Evolutionary conservation across 2,329 filamentous ascomycete species (phyloP).

Genomic region (Fusarium abutilonis): DNA sequence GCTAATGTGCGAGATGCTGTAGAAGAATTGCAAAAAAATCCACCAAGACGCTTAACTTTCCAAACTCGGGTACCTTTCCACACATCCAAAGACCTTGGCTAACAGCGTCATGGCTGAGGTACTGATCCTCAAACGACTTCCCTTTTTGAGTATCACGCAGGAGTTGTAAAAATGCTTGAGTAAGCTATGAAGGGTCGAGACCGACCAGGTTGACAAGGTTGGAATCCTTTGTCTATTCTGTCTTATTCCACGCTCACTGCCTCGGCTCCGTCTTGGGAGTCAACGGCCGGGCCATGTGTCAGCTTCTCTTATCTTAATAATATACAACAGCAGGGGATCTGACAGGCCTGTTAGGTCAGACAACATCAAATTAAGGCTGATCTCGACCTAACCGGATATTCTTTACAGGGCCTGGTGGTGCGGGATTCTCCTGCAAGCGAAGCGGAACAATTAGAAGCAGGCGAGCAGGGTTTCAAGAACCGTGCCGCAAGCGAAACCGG

Average conservation of each 20-base stretch:
- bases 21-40: conserved; percentile 9
- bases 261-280: conserved; percentile 13
- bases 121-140: conserved; percentile 4
- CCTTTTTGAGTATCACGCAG: conserved; percentile 16
- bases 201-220: conserved; percentile 30
- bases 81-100: conserved; percentile 1
- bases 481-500: conserved; percentile 26
- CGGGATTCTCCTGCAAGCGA: background rate
- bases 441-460: conserved; percentile 10
- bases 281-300: conserved; percentile 18
- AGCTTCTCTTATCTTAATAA: conserved; percentile 7
- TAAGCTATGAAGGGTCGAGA: conserved; percentile 12
- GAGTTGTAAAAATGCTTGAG: conserved; percentile 13
- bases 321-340: background rate
- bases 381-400: background rate
- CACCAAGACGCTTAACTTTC: background rate
- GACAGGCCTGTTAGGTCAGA: background rate
- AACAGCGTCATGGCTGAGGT: conserved; percentile 2
- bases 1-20: conserved; percentile 10
- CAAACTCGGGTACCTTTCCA: conserved; percentile 1
- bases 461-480: conserved; percentile 22
- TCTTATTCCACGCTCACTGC: conserved; percentile 14
- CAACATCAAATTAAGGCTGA: background rate
- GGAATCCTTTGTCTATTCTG: conserved; percentile 17
- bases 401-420: background rate